Percentiles rank a stretch among this genome's conserved stretches.
Conservation (phyloP, 2,329 filamentous ascomycete genomes). For the Monosporascus sp. region DNA sequence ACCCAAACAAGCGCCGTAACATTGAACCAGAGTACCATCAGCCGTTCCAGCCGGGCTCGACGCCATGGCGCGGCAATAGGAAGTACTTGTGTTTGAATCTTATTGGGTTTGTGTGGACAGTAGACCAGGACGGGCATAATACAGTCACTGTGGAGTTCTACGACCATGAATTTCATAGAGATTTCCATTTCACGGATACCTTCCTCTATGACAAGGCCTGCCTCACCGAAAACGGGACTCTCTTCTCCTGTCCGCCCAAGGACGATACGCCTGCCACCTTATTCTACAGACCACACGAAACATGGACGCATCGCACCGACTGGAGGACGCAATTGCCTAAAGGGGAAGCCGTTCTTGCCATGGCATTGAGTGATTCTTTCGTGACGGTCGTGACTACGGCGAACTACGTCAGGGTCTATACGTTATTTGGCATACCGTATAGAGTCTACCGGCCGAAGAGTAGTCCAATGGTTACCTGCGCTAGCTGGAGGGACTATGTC, state of each 20-base stretch:
- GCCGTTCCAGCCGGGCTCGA: constrained; percentile 88
- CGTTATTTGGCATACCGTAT: constrained; percentile 83
- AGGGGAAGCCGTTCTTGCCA: constrained; percentile 80
- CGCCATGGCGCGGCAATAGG: constrained; percentile 90
- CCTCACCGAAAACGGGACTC: constrained; percentile 74
- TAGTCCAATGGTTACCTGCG: constrained; percentile 83
- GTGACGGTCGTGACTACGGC: constrained; percentile 81
- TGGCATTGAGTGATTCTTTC: constrained; percentile 88
- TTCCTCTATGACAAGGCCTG: constrained; percentile 96
- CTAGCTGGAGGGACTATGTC: constrained; percentile 94
- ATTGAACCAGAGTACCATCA: constrained; percentile 67
- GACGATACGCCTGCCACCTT: constrained; percentile 67
- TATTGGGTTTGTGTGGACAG: constrained; percentile 93
- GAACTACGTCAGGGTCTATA: constrained; percentile 89
- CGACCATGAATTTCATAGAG: constrained; percentile 83
- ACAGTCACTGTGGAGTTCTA: constrained; percentile 98
- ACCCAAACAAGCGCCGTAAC: constrained; percentile 44
- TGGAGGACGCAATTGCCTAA: constrained; percentile 85
- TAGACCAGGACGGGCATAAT: constrained; percentile 88
- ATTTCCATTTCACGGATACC: constrained; percentile 97
- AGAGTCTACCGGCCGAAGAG: constrained; percentile 90
- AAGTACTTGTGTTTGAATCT: constrained; percentile 92
- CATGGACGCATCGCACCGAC: constrained; percentile 85
- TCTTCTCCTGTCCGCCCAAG: constrained; percentile 76
- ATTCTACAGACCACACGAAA: constrained; percentile 97